A percentile compares a stretch with the other conserved stretches of the same genome.
phyloP scores from a whole-genome alignment of 257 asterid genomes.

The Rauvolfia tetraphylla region DNA sequence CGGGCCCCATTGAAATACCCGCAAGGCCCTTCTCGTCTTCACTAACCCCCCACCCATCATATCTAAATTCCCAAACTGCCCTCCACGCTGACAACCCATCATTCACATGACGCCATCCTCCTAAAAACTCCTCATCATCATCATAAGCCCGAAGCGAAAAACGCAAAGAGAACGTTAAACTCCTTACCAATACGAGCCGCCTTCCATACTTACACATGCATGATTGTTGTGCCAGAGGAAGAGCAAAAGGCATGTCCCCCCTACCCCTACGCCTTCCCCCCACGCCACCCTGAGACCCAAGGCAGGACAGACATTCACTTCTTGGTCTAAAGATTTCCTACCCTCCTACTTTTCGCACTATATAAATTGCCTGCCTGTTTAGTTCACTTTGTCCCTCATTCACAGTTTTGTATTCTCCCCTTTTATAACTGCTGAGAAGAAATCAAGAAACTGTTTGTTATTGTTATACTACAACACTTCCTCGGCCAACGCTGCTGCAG shows the following conservation, averaged over 20 bases:
- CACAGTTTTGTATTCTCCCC: neutral
- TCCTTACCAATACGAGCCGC: constrained; percentile 45
- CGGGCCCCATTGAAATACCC: constrained; percentile 16
- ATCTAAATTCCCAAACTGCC: constrained; percentile 21
- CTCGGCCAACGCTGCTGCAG: constrained; percentile 17
- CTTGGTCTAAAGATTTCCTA: constrained; percentile 15
- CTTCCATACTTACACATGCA: constrained; percentile 71
- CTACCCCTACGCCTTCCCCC: neutral
- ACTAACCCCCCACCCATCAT: neutral
- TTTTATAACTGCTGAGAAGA: constrained; percentile 21
- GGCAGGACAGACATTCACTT: constrained; percentile 1
- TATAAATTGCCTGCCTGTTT: constrained; percentile 37
- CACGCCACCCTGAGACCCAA: neutral
- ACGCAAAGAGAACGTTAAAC: constrained; percentile 25
- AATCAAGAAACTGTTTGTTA: constrained; percentile 6
- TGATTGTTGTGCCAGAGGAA: constrained; percentile 52
- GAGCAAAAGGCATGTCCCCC: constrained; percentile 16
- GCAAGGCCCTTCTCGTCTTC: constrained; percentile 21
- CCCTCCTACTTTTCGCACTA: constrained; percentile 42
- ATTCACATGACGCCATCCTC: constrained; percentile 66
- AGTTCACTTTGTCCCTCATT: constrained; percentile 30
- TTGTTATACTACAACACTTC: constrained; percentile 1
- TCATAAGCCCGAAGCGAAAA: constrained; percentile 21
- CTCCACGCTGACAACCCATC: constrained; percentile 35
- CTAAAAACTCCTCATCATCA: constrained; percentile 32